phyloP scores from a whole-genome alignment of 2,329 filamentous ascomycete species.

The Xylariaceae sp. region DNA sequence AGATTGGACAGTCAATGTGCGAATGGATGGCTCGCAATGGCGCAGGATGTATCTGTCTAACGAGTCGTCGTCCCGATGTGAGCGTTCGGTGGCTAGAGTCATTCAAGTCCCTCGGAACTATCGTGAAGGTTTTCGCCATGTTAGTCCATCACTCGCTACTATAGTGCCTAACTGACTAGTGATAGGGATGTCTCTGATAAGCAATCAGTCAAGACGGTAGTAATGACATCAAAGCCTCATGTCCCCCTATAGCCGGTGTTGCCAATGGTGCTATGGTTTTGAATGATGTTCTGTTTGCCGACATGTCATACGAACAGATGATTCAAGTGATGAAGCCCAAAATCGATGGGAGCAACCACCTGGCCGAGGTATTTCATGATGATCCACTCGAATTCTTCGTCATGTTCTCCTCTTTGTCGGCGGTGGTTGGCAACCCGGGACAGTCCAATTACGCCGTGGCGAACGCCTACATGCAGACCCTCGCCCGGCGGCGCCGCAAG shows the following conservation, averaged over 20 bases:
- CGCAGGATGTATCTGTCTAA: slow-evolving; percentile 25
- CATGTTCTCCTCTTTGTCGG: slow-evolving; percentile 25
- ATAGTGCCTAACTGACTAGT: too few species aligned
- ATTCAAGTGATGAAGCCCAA: slow-evolving; percentile 25
- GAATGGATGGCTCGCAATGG: slow-evolving; percentile 28
- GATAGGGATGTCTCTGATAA: slow-evolving; percentile 18
- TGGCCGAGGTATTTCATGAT: slow-evolving; percentile 27
- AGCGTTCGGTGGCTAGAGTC: too few species aligned
- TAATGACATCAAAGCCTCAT: slow-evolving; percentile 11
- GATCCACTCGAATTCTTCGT: slow-evolving; percentile 32
- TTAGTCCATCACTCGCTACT: too few species aligned
- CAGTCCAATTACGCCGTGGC: slow-evolving; percentile 8
- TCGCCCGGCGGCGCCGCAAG: slow-evolving; percentile 4
- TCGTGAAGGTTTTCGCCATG: slow-evolving; percentile 11
- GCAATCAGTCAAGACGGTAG: slow-evolving; percentile 2
- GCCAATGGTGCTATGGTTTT: slow-evolving; percentile 35
- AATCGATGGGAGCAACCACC: slow-evolving; percentile 24
- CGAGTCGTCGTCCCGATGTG: slow-evolving; percentile 29
- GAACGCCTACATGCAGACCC: slow-evolving; percentile 1
- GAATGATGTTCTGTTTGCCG: slow-evolving; percentile 19
- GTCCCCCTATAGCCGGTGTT: slow-evolving; percentile 32
- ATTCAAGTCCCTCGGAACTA: too few species aligned
- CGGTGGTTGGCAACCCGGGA: slow-evolving; percentile 7
- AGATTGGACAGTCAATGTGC: slow-evolving; percentile 25
- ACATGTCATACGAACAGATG: slow-evolving; percentile 19